Evolutionary conservation across 2,329 filamentous ascomycete genomes (phyloP).

Genomic region (Ceratocystis huliohia): DNA sequence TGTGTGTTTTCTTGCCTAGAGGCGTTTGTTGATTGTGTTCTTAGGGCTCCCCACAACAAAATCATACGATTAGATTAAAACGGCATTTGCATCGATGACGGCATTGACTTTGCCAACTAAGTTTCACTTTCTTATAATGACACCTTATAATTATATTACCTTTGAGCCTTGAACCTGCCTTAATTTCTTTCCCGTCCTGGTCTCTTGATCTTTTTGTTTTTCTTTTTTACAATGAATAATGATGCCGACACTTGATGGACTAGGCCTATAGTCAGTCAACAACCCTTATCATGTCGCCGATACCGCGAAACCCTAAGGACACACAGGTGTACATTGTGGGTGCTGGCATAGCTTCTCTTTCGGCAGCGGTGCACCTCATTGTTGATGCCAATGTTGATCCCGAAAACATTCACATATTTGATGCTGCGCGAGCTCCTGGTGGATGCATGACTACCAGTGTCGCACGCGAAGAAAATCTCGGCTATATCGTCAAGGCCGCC

Average conservation of each 20-base stretch:
- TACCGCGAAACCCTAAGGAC: conserved; percentile 5
- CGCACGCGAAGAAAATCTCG: conserved; percentile 25
- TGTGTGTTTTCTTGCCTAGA: background rate
- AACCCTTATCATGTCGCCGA: background rate
- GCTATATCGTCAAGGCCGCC: conserved; percentile 29
- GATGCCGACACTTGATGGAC: too few relatives aligned
- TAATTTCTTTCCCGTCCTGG: background rate
- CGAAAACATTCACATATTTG: conserved; percentile 28
- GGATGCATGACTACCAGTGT: conserved; percentile 26
- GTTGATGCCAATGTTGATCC: conserved; percentile 28
- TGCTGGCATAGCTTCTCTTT: conserved; percentile 28
- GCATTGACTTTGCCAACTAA: background rate
- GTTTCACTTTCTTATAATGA: background rate
- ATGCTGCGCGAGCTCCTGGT: conserved; percentile 26
- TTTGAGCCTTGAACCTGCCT: too few relatives aligned
- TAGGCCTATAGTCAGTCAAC: background rate
- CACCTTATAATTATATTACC: background rate
- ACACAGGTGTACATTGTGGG: conserved; percentile 29
- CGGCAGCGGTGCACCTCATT: conserved; percentile 29
- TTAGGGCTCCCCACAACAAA: background rate
- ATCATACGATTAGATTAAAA: background rate
- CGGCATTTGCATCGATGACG: background rate
- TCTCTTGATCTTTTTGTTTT: background rate
- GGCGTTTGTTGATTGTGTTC: background rate
- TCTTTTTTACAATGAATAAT: background rate